Evolutionary conservation across 2,329 filamentous ascomycete species (phyloP).

Genomic region (Exophiala calicioides): DNA sequence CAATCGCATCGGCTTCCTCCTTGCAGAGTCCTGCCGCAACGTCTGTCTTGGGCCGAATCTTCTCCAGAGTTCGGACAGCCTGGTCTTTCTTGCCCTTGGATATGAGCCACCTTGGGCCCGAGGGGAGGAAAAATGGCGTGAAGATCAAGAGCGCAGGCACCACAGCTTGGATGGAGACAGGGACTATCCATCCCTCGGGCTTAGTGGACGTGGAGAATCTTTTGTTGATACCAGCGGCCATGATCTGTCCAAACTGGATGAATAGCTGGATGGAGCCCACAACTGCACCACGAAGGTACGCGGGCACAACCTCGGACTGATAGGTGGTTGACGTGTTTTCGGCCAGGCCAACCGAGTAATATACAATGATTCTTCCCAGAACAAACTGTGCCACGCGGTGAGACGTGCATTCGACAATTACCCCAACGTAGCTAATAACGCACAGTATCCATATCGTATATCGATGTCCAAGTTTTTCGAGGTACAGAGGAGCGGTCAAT

Average conservation of each 20-base stretch:
- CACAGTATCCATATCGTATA: neutral
- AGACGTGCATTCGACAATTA: neutral
- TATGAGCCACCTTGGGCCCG: slow-evolving; percentile 61
- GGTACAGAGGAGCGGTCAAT: neutral
- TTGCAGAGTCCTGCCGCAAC: neutral
- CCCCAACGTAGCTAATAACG: neutral
- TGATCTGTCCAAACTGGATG: neutral
- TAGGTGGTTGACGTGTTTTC: slow-evolving; percentile 7
- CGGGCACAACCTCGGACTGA: slow-evolving; percentile 5
- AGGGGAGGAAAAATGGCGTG: slow-evolving; percentile 35
- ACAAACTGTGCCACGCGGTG: slow-evolving; percentile 43
- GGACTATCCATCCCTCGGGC: neutral
- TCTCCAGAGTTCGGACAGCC: slow-evolving; percentile 47
- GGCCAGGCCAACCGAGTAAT: neutral
- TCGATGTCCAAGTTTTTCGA: neutral
- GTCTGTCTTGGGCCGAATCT: neutral
- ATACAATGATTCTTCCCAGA: slow-evolving; percentile 48
- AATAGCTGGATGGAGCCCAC: slow-evolving; percentile 3
- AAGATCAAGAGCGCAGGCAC: slow-evolving; percentile 54
- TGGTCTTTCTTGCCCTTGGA: slow-evolving; percentile 56
- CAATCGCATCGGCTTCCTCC: neutral
- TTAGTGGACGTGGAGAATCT: slow-evolving; percentile 1
- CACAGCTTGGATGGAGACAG: slow-evolving; percentile 55
- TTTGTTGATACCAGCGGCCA: slow-evolving; percentile 3
- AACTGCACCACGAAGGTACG: neutral